Conservation (phyloP, 306 rosid species). For the Ormosia semicastrata region DNA sequence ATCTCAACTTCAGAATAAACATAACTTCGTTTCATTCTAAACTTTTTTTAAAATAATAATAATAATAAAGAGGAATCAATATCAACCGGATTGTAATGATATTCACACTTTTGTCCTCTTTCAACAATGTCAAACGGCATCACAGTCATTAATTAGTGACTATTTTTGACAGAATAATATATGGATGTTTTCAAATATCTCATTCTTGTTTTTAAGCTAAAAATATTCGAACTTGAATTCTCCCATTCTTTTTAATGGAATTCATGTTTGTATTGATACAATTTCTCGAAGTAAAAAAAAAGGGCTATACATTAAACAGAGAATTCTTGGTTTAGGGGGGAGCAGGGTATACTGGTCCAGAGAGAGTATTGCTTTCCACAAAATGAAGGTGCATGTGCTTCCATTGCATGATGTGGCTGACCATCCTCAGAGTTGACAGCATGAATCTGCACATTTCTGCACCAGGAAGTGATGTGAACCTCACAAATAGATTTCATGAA, state of each 20-base stretch:
- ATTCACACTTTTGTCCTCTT: conserved; percentile 32
- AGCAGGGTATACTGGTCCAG: not conserved
- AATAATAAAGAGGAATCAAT: no score
- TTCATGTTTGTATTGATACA: not conserved
- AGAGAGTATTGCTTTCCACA: conserved; percentile 19
- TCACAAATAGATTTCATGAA: conserved; percentile 43
- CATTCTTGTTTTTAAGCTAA: not conserved
- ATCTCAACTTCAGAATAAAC: no score
- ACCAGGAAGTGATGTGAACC: conserved; percentile 53
- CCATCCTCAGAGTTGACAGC: conserved; percentile 43
- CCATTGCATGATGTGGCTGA: conserved; percentile 44
- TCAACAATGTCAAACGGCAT: conserved; percentile 13
- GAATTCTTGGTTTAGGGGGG: not conserved
- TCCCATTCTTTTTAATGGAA: not conserved
- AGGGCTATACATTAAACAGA: not conserved
- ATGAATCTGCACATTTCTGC: conserved; percentile 29
- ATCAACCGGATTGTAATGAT: conserved; percentile 29
- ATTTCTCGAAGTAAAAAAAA: not conserved
- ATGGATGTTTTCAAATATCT: not conserved
- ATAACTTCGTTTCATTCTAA: no score
- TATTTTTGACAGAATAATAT: not conserved
- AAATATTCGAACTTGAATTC: not conserved
- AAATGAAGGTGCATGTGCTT: conserved; percentile 49
- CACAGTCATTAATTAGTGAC: not conserved
- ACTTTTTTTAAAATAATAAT: no score